Evolutionary conservation across 371 early-diverging fungal species (phyloP), one percentile per base, ranked within the genome.

Genomic region (Smittium culicis): DNA sequence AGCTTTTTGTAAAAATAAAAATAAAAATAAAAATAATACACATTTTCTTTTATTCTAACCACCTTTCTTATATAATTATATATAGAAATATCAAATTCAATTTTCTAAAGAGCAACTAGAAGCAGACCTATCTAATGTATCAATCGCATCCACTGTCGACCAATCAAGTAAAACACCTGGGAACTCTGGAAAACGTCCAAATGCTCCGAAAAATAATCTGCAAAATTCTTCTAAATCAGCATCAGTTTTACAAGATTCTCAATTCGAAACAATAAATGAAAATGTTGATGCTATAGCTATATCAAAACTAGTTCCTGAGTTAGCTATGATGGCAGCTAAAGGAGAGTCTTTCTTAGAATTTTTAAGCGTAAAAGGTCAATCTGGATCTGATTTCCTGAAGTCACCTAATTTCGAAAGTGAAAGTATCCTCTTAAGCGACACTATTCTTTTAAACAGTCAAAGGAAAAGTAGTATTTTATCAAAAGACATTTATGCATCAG

Each of bases 331-430:
- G 29, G 82, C 86, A 67, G 91, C 91, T 60, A 83, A 88, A 24
- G 77, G 88, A 31, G 79, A 84, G 0, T 69, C 91, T 14, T 96
- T 89, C 76, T 78, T 84, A 66, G 82, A 88, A 2, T 94, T 94
- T 70, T 66, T 93, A 66, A 83, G 84, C 61, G 77, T 83, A 2
- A 75, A 88, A 33, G 83, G 87, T 1, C 24, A 71, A 25, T 69
- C 75, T 0, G 74, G 77, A 60, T 73, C 79, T 25, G 24, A 57
- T 17, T 69, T 62, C 1, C 34, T 78, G 32, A 45, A 34, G 0
- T 34, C 0, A 0, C 60, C 66, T 27, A 64, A 61, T 0, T 68
- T 8, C 8, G 1, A 72, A 63, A 25, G 35, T 68, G 3, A 58
- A 68, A 16, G 54, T 54, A 63, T 66, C 27, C 35, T 69, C 58